Base-by-base conservation (phyloP, 768 basidiomycete genomes). In the Cystofilobasidium macerans region DNA sequence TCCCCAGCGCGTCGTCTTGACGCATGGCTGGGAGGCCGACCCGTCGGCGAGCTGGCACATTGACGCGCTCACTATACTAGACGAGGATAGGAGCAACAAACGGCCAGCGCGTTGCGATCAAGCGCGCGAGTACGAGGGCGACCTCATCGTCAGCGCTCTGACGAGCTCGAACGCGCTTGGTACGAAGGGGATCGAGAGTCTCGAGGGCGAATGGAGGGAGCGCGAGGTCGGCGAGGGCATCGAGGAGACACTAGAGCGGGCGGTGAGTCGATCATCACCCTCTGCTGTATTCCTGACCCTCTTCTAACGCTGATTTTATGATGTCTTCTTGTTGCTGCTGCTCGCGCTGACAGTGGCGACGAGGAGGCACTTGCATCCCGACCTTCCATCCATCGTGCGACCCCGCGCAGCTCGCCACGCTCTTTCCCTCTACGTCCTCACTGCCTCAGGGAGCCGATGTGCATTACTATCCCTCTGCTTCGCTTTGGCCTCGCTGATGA, bases 131-230 rank as follows among this genome's bases (percentile, higher is more conserved):
- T 30, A 30, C 30, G 51, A 54, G 2, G 51, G 51, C 28, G 51
- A 54, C 28, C 7, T 32, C 26, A 32, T 54, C 51, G 20, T 54
- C 51, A 32, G 28, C n/a, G 51, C 30, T 7, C 14, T 54, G 26
- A n/a, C 16, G 28, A 54, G 28, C 28, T 32, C 51, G 28, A n/a
- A 4, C 18, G 51, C 28, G 28, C 30, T 54, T 3, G 28, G 30
- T 7, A 5, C 2, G 3, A 8, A 11, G 4, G 28, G 51, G 6
- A 18, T 30, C 28, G 51, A 54, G 28, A 20, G 26, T 20, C 51
- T 54, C 51, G 51, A 54, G 28, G 51, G 28, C 51, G 51, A 54
- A 30, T 54, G 51, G 51, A 54, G 32, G 51, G 51, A 54, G 51
- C 26, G 51, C 28, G 51, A 54, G 51, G 28, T 54, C 51, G 51